Percentiles rank a stretch among this genome's conserved stretches.
Evolutionary conservation across 1,139 yeast species (phyloP).

Genomic region (Pichiaceae sp.): DNA sequence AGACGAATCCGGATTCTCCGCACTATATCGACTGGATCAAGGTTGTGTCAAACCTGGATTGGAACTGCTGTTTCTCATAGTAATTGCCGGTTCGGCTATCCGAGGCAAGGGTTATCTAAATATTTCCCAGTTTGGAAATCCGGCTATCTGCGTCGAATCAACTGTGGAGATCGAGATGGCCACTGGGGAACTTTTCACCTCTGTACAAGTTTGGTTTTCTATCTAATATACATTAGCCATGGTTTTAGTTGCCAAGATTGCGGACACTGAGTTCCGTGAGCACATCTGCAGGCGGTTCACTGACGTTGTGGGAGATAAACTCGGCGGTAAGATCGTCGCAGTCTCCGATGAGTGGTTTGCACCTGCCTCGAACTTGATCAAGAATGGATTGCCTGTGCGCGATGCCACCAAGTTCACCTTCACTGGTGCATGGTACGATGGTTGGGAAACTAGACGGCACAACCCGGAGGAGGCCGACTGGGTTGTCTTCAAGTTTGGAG

Average conservation of each 20-base stretch:
- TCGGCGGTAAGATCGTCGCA: constrained; percentile 66
- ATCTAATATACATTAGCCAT: no score
- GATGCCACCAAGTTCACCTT: constrained; percentile 73
- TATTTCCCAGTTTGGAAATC: no score
- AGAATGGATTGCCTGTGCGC: constrained; percentile 70
- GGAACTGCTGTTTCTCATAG: constrained; percentile 23
- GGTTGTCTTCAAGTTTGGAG: constrained; percentile 79
- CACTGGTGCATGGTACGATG: constrained; percentile 96
- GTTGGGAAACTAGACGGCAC: constrained; percentile 97
- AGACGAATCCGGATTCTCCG: constrained; percentile 2
- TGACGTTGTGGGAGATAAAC: constrained; percentile 74
- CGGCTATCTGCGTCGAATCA: no score
- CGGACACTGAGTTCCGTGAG: constrained; percentile 36
- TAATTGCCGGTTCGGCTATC: no score
- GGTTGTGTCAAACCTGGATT: constrained; percentile 21
- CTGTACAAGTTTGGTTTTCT: no score
- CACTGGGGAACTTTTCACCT: no score
- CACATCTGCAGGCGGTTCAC: constrained; percentile 42
- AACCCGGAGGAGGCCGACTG: constrained; percentile 77
- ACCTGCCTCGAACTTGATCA: constrained; percentile 78
- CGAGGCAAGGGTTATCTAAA: no score
- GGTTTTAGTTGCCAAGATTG: constrained; percentile 6
- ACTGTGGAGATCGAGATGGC: no score
- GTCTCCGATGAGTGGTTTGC: constrained; percentile 94
- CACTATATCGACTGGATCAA: constrained; percentile 22